Percentiles rank a stretch among this genome's conserved stretches.
Conservation (phyloP, 2,329 filamentous ascomycete species). For the Verticillium tricorpus region DNA sequence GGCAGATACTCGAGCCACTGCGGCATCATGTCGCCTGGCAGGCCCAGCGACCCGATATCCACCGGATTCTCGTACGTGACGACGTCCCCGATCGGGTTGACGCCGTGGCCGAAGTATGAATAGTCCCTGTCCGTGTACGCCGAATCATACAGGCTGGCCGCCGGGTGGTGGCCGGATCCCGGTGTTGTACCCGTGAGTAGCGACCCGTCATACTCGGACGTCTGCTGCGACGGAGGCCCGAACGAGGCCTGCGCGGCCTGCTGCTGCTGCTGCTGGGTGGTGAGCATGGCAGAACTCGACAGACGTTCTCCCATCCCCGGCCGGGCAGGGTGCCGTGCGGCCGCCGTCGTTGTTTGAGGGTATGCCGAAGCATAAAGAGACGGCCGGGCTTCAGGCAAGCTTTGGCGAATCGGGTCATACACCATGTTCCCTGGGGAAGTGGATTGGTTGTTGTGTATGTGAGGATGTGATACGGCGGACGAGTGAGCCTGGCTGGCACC, state of each 20-base stretch:
- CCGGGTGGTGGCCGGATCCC: constrained; percentile 4
- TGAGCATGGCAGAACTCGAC: neutral
- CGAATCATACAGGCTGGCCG: constrained; percentile 4
- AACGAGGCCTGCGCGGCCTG: neutral
- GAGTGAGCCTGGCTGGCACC: constrained; percentile 18
- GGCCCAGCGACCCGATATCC: constrained; percentile 63
- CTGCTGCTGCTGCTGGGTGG: neutral
- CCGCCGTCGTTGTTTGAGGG: constrained; percentile 43
- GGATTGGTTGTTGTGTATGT: constrained; percentile 22
- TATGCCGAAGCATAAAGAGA: constrained; percentile 45
- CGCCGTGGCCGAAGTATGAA: constrained; percentile 17
- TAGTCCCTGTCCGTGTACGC: constrained; percentile 6
- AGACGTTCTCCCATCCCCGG: neutral
- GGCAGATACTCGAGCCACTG: constrained; percentile 71
- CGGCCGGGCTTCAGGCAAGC: constrained; percentile 40
- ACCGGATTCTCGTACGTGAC: constrained; percentile 75
- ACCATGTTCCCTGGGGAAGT: constrained; percentile 47
- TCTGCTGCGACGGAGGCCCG: neutral
- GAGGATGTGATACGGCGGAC: constrained; percentile 28
- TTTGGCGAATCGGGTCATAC: constrained; percentile 56
- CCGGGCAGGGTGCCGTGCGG: constrained; percentile 31
- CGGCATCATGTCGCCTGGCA: constrained; percentile 62
- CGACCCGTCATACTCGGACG: neutral
- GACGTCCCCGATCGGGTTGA: constrained; percentile 30
- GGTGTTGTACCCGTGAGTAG: constrained; percentile 5